Conservation (phyloP, 1,284 basidiomycete genomes). For the Apiotrichum sp. region DNA sequence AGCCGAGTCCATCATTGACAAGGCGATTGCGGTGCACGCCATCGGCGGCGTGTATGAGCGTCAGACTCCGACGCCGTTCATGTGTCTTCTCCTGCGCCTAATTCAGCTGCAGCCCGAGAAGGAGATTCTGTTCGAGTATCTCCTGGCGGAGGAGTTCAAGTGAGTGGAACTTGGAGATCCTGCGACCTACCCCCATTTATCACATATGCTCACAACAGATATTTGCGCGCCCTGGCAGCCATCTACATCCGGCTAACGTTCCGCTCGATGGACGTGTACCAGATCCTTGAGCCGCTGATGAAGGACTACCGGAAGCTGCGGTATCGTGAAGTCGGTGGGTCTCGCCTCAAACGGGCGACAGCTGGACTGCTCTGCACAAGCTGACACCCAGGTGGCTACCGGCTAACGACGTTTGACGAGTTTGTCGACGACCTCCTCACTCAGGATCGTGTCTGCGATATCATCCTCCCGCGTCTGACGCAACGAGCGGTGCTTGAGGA, state of each 20-base stretch:
- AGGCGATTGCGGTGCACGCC: conserved; percentile 70
- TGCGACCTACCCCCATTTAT: no score
- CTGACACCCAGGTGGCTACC: conserved; percentile 58
- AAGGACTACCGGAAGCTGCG: conserved; percentile 91
- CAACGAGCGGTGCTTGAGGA: conserved; percentile 86
- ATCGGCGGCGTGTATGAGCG: conserved; percentile 89
- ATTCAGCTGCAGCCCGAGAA: conserved; percentile 96
- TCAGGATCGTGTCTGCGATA: conserved; percentile 91
- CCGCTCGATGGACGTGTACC: conserved; percentile 79
- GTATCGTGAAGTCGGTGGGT: conserved; percentile 67
- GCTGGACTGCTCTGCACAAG: background rate
- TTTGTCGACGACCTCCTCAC: conserved; percentile 79
- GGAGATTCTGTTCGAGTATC: conserved; percentile 89
- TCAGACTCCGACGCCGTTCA: conserved; percentile 83
- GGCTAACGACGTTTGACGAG: conserved; percentile 83
- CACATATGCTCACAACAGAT: conserved; percentile 52
- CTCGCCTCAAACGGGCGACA: background rate
- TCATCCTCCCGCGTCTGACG: conserved; percentile 84
- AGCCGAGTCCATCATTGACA: conserved; percentile 91
- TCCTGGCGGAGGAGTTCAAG: conserved; percentile 97
- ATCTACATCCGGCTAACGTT: conserved; percentile 96
- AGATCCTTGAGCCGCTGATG: conserved; percentile 84
- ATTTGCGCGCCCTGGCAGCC: conserved; percentile 84
- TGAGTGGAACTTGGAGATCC: conserved; percentile 46
- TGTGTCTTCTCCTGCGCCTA: conserved; percentile 86